Evolutionary conservation across 2,329 filamentous ascomycete species (phyloP), one percentile per base, ranked within the genome.

Genomic region (Coniochaeta sp.): DNA sequence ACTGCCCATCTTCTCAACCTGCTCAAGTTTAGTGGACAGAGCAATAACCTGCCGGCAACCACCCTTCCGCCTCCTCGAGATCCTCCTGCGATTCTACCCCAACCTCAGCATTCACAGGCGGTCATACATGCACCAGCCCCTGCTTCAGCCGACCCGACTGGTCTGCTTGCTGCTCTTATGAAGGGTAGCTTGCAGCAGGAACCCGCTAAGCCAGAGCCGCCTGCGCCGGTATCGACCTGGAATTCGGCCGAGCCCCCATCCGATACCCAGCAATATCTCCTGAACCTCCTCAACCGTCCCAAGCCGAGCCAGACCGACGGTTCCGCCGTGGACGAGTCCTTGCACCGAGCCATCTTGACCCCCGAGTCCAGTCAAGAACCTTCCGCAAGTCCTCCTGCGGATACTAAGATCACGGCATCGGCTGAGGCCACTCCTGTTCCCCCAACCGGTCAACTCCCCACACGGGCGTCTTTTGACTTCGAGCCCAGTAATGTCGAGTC

Each of bases 241-340:
- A 77, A 74, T 63, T 73, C 77, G 28, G 77, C 77, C 36, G 77
- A 82, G 50, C 82, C 85, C 58, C 75, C 82, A 24, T 81, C 85
- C 55, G 88, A 91, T 72, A 90, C 92, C 4, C 90, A 96, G 73
- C 88, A 93, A 64, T 90, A 95, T 70, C 80, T 99, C 55, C 85
- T 98, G 63, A 89, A 91, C 67, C 80, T 98, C 61, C 82, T 99
- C 64, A 95, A 92, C 69, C 87, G 89, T 56, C 87, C 89, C 58
- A 92, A 88, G 75, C 85, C 85, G 14, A 79, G 80, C 61, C 85
- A 88, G 71, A 79, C 76, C 55, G 83, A 86, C 55, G 75, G 76
- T 58, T 77, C 62, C 17, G 30, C 10, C 16, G 17, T 38, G 19
- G 69, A 72, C 58, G 79, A 81, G 62, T 68, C 74, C 14, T 71